Evolutionary conservation across 2,329 filamentous ascomycete genomes (phyloP), one percentile per base, ranked within the genome.

Genomic region (Alternaria burnsii): DNA sequence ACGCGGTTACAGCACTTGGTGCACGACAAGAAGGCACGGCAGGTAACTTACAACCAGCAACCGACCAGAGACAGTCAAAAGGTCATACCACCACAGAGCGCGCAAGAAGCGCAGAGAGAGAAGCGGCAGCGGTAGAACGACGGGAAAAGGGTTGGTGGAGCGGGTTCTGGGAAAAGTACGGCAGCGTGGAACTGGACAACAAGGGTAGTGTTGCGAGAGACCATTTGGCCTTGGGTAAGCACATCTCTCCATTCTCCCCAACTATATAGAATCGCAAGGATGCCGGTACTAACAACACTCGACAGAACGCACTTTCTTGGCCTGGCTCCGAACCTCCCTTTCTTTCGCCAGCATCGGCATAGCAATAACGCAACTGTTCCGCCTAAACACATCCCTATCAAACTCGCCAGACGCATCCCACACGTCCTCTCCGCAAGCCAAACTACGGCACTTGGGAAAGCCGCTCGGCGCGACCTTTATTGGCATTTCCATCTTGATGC

Each of bases 171-270:
- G 86, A 88, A 42, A 87, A 86, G 67, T 89, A 87, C 67, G 87
- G 87, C 18, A 85, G 83, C 61, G 85, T 95, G 52, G 91, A 94
- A 81, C 79, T 95, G 61, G 92, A 95, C 78, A 95, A 95, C 73
- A 94, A 93, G 78, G 92, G 92, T 40, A 92, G 89, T 73, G 91
- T 94, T 40, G 92, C 92, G 11, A 83, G 92, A 71, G 92, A 95
- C 78, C 92, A 95, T 80, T 81, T 95, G 56, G 92, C 92, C 22
- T 80, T 95, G 50, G 91, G 91, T 94, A 79, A 14, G 12, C 40
- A 24, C 12, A 24, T 6, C 32, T 36, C 1, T 7, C 28, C 11
- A 30, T 30, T 11, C 28, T 30, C 28, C 12, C 32, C 32, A 36
- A 14, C 32, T 16, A 12, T 12, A 38, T 20, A 20, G 4, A 8